A percentile compares a stretch with the other conserved stretches of the same genome.
These are phyloP conservation scores for Zasmidium cellare DNA, from an alignment of 2,329 filamentous ascomycete genomes.

Conservation along the genomic window DNA sequence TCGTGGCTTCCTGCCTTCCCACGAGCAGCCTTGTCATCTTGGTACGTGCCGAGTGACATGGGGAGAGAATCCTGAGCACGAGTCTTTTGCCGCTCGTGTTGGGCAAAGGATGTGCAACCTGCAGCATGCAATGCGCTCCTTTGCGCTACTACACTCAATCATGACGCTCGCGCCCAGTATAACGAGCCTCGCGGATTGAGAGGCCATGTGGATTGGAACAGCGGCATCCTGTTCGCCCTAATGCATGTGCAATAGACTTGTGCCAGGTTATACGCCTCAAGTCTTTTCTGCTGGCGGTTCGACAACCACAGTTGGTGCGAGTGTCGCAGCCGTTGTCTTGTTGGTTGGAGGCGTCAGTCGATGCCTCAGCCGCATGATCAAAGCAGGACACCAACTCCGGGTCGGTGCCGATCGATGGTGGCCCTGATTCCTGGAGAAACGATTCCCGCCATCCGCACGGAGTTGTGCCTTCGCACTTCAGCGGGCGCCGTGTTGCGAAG, in stretches of 20 bases:
- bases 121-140: neutral
- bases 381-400: neutral
- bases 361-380: neutral
- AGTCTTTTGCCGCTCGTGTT: neutral
- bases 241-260: neutral
- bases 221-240: neutral
- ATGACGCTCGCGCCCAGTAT: slow-evolving; percentile 1
- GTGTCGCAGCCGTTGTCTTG: too few species aligned
- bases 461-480: too few species aligned
- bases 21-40: neutral
- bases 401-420: neutral
- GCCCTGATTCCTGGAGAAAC: neutral
- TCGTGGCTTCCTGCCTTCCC: neutral
- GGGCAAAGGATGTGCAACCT: neutral
- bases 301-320: too few species aligned
- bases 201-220: neutral
- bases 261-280: neutral
- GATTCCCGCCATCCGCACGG: neutral
- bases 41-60: neutral
- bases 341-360: neutral
- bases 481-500: too few species aligned
- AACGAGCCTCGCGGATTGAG: too few species aligned
- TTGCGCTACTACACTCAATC: neutral
- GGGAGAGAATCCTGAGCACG: neutral
- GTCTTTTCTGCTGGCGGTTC: neutral